These are phyloP conservation scores for Colletotrichum chlorophyti DNA, from an alignment of 2,329 filamentous ascomycete species.

Conservation along the genomic window DNA sequence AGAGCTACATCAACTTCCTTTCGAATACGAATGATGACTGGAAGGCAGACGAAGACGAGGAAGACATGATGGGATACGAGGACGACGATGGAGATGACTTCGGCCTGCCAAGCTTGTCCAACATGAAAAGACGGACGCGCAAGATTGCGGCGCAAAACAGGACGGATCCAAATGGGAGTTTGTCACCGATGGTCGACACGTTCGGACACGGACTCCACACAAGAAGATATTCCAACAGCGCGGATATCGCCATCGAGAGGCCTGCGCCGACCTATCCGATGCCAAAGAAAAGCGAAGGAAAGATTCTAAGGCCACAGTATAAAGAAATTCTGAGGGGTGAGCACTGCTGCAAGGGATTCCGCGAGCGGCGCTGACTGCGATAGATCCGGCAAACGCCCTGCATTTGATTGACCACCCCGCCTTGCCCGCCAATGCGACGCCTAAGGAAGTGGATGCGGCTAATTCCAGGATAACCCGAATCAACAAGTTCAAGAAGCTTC, in stretches of 20 bases:
- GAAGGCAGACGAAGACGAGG: conserved; percentile 76
- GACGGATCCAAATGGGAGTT: conserved; percentile 36
- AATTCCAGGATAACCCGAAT: conserved; percentile 90
- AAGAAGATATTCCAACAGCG: conserved; percentile 81
- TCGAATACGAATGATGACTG: conserved; percentile 85
- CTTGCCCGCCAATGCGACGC: conserved; percentile 73
- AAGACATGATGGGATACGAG: conserved; percentile 78
- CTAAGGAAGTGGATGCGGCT: conserved; percentile 86
- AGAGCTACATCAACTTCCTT: conserved; percentile 81
- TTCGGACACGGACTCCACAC: conserved; percentile 44
- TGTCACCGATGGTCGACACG: conserved; percentile 45
- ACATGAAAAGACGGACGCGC: conserved; percentile 78
- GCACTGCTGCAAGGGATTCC: neutral
- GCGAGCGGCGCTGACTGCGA: conserved; percentile 26
- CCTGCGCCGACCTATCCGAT: conserved; percentile 84
- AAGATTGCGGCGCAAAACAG: conserved; percentile 55
- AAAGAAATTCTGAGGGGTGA: conserved; percentile 87
- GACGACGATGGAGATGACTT: conserved; percentile 96
- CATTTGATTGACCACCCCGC: conserved; percentile 91
- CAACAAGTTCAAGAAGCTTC: conserved; percentile 96
- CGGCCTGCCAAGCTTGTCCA: conserved; percentile 89
- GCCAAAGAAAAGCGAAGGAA: conserved; percentile 88
- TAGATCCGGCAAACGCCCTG: conserved; percentile 87
- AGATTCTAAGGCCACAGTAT: conserved; percentile 95
- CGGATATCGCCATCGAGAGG: conserved; percentile 92